phyloP scores from a whole-genome alignment of 495 filamentous ascomycete species.

The Aspergillus baeticus region DNA sequence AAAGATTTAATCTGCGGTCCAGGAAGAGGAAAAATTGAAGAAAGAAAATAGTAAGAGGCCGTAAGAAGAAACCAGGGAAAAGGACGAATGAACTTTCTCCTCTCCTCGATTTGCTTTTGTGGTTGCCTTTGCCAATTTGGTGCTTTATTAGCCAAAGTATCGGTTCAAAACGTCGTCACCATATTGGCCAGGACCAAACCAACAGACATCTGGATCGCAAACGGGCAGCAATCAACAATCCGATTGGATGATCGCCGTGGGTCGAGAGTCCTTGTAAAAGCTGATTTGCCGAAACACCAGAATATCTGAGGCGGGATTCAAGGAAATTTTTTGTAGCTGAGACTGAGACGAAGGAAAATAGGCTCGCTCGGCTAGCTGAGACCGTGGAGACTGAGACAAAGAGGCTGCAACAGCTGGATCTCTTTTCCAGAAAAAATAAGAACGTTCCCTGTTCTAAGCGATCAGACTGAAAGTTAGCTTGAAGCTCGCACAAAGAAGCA shows the following conservation, averaged over 20 bases:
- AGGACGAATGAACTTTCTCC: neutral
- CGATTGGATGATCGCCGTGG: conserved; percentile 1
- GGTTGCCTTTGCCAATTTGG: conserved; percentile 2
- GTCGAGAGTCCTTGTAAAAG: neutral
- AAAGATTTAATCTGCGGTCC: neutral
- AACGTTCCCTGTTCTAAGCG: neutral
- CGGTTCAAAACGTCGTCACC: neutral
- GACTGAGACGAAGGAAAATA: neutral
- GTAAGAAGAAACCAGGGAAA: neutral
- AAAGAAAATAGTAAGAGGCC: neutral
- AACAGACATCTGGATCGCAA: neutral
- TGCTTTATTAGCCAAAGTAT: conserved; percentile 5
- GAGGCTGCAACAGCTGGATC: conserved; percentile 12
- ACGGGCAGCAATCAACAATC: neutral
- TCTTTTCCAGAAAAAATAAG: neutral
- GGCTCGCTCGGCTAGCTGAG: neutral
- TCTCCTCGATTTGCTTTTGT: conserved; percentile 1
- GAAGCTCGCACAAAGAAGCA: neutral
- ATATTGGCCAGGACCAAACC: conserved; percentile 1
- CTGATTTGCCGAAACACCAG: conserved; percentile 5
- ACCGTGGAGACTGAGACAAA: conserved; percentile 15
- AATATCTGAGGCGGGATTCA: neutral
- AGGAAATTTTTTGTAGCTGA: conserved; percentile 2
- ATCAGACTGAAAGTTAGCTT: neutral
- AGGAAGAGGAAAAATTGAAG: conserved; percentile 8